A percentile compares a stretch with the other conserved stretches of the same genome.
These are phyloP conservation scores for Fusarium poae DNA, from an alignment of 2,329 filamentous ascomycete genomes.

Conservation along the genomic window DNA sequence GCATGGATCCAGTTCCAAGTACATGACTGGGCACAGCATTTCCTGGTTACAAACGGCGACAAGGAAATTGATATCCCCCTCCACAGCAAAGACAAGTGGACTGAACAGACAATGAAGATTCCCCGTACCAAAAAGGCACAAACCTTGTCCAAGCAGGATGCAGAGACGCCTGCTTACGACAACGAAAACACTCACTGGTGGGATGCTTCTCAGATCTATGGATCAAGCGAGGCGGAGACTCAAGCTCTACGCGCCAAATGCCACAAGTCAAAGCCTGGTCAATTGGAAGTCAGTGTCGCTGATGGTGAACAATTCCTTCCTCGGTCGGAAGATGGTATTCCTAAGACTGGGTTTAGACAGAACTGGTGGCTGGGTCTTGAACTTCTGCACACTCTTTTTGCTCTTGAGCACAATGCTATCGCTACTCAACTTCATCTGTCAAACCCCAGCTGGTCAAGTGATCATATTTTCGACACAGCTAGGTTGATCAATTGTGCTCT, in stretches of 20 bases:
- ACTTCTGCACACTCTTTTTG: conserved; percentile 27
- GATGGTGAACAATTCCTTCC: conserved; percentile 25
- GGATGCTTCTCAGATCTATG: conserved; percentile 35
- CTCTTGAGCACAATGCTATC: conserved; percentile 31
- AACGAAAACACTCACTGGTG: conserved; percentile 35
- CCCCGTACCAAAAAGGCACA: conserved; percentile 12
- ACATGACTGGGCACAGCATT: conserved; percentile 30
- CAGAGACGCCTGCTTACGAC: conserved; percentile 17
- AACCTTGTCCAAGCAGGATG: background rate
- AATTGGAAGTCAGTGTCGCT: background rate
- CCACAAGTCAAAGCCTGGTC: conserved; percentile 7
- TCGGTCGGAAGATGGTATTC: conserved; percentile 14
- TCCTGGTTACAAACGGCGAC: background rate
- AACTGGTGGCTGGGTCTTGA: conserved; percentile 36
- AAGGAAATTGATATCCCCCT: conserved; percentile 19
- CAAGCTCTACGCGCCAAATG: conserved; percentile 3
- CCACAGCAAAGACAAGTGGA: conserved; percentile 11
- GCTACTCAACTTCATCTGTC: conserved; percentile 29
- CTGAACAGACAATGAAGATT: conserved; percentile 13
- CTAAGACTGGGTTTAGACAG: conserved; percentile 28
- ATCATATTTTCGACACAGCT: conserved; percentile 19
- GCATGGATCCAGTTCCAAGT: conserved; percentile 37
- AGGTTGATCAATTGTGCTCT: conserved; percentile 30
- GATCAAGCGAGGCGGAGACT: conserved; percentile 25
- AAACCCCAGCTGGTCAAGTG: conserved; percentile 22